A percentile compares a stretch with the other conserved stretches of the same genome.
Evolutionary conservation across 169 alveolate species (phyloP).

Genomic region (Amoebophrya sp.): DNA sequence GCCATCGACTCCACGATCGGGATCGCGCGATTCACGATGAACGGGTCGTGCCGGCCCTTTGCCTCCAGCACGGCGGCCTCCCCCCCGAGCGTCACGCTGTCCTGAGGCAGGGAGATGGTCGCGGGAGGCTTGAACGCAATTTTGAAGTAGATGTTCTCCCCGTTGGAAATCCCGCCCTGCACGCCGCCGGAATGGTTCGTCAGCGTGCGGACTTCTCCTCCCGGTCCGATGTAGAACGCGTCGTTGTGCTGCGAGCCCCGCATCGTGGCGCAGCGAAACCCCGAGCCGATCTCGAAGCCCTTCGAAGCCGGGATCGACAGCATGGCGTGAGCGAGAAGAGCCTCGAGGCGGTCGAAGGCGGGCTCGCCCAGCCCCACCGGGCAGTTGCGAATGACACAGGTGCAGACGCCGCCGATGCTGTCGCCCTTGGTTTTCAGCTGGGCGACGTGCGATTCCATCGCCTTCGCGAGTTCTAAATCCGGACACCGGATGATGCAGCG

Average conservation of each 20-base stretch:
- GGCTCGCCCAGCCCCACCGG: slow-evolving; percentile 54
- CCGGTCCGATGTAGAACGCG: slow-evolving; percentile 23
- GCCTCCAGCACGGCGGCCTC: slow-evolving; percentile 20
- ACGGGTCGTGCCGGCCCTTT: slow-evolving; percentile 43
- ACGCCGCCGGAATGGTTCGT: slow-evolving; percentile 51
- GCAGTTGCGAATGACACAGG: slow-evolving; percentile 29
- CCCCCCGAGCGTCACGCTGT: slow-evolving; percentile 32
- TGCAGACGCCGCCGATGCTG: slow-evolving; percentile 32
- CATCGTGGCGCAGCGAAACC: slow-evolving; percentile 40
- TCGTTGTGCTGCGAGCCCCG: slow-evolving; percentile 49
- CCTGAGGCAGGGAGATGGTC: slow-evolving; percentile 37
- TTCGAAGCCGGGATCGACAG: slow-evolving; percentile 46
- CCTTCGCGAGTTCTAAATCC: background rate
- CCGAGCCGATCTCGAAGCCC: slow-evolving; percentile 53
- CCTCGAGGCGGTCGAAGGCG: slow-evolving; percentile 46
- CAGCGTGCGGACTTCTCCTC: slow-evolving; percentile 16
- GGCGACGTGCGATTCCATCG: background rate
- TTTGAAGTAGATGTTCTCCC: slow-evolving; percentile 29
- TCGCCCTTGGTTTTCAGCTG: background rate
- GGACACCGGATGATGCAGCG: background rate
- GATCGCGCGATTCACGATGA: slow-evolving; percentile 45
- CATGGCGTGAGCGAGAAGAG: slow-evolving; percentile 45
- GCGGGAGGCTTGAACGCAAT: slow-evolving; percentile 45
- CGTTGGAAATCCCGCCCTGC: slow-evolving; percentile 52
- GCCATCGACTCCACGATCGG: slow-evolving; percentile 51